These are phyloP conservation scores for Auricularia cornea DNA, from an alignment of 768 basidiomycete genomes.

Conservation along the genomic window DNA sequence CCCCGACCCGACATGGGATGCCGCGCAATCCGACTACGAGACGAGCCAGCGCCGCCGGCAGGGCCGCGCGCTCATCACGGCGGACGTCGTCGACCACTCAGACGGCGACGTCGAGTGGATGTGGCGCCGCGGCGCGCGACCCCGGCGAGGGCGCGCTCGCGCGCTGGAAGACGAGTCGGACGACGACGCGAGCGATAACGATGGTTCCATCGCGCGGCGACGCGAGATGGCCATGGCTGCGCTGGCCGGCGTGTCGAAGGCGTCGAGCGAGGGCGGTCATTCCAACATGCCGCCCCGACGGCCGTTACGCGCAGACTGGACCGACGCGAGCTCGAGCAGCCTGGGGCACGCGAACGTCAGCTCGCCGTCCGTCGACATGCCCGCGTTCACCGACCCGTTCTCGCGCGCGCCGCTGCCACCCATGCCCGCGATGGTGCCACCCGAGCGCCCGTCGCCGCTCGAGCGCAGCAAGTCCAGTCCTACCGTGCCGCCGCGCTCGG, in stretches of 20 bases:
- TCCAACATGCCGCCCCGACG: not conserved
- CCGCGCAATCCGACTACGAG: not conserved
- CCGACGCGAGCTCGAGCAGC: not conserved
- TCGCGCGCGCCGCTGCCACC: not conserved
- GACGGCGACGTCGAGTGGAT: not conserved
- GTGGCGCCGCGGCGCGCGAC: not conserved
- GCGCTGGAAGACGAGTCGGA: not conserved
- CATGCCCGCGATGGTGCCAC: not conserved
- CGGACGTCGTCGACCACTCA: not conserved
- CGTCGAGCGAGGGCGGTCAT: not conserved
- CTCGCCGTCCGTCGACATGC: not conserved
- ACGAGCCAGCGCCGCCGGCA: not conserved
- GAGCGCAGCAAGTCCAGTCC: not conserved
- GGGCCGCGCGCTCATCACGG: not conserved
- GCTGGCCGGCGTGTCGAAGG: not conserved
- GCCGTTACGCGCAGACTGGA: not conserved
- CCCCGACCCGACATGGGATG: not conserved
- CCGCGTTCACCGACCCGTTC: not conserved
- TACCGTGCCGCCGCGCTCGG: not conserved
- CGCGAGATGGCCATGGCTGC: not conserved
- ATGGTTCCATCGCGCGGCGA: not conserved
- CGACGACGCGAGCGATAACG: not conserved
- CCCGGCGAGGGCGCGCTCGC: not conserved
- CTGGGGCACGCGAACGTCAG: not conserved
- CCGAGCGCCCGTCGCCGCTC: not conserved